These are phyloP conservation scores for Turritis glabra DNA, from an alignment of 345 rosid genomes.

Conservation along the genomic window DNA sequence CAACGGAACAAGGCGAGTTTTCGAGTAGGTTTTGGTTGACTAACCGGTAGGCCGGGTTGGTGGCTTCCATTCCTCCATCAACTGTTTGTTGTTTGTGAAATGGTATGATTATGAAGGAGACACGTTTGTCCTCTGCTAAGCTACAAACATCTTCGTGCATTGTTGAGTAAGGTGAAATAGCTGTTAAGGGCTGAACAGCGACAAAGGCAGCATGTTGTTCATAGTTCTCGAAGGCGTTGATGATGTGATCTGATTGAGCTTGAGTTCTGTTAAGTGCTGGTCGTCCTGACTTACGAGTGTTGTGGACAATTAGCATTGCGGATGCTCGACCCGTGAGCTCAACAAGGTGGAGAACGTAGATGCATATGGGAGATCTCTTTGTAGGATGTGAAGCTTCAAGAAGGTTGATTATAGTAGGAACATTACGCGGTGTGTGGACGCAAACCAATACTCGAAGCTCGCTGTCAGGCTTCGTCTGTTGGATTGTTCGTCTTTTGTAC, in stretches of 20 bases:
- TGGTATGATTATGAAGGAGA: slow-evolving; percentile 73
- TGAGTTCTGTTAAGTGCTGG: slow-evolving; percentile 82
- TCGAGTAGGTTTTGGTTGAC: slow-evolving; percentile 78
- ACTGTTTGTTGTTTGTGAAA: slow-evolving; percentile 95
- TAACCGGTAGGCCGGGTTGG: slow-evolving; percentile 74
- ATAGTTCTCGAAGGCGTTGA: slow-evolving; percentile 79
- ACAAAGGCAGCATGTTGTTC: slow-evolving; percentile 63
- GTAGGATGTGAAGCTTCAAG: slow-evolving; percentile 84
- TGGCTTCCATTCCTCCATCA: slow-evolving; percentile 95
- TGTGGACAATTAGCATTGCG: slow-evolving; percentile 91
- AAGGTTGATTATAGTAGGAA: slow-evolving; percentile 84
- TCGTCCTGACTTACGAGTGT: slow-evolving; percentile 64
- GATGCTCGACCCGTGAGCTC: slow-evolving; percentile 97
- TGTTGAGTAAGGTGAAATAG: slow-evolving; percentile 89
- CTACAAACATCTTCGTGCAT: slow-evolving; percentile 94
- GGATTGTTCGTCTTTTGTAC: slow-evolving; percentile 67
- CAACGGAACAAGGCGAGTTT: slow-evolving; percentile 85
- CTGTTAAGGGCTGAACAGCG: slow-evolving; percentile 82
- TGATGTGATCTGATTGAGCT: slow-evolving; percentile 94
- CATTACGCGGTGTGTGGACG: slow-evolving; percentile 84
- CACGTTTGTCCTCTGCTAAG: slow-evolving; percentile 87
- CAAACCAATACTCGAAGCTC: slow-evolving; percentile 71
- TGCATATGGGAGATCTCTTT: slow-evolving; percentile 71
- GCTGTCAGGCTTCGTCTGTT: slow-evolving; percentile 63
- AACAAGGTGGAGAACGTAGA: slow-evolving; percentile 86